These are phyloP conservation scores for Allium cepa DNA, from an alignment of 106 monocot genomes.

Conservation along the genomic window DNA sequence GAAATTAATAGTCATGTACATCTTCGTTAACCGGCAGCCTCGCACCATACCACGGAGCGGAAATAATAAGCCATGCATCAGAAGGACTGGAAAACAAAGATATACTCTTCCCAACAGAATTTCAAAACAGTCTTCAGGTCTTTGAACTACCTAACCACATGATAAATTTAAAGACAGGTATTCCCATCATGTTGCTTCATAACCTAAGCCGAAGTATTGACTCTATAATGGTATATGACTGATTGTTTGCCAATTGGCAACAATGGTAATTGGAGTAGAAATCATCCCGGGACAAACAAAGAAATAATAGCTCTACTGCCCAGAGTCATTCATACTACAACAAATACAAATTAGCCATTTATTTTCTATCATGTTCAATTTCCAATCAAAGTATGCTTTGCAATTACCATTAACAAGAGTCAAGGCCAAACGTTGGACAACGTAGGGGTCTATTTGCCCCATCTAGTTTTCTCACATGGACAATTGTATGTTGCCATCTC, in stretches of 20 bases:
- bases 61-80: neutral
- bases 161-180: slow-evolving; percentile 6
- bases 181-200: slow-evolving; percentile 3
- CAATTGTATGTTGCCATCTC: too few species aligned
- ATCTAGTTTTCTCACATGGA: too few species aligned
- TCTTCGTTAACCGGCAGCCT: neutral
- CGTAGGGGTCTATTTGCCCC: too few species aligned
- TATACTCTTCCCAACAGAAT: neutral
- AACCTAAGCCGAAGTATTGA: slow-evolving; percentile 6
- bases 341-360: too few species aligned
- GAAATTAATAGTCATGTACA: neutral
- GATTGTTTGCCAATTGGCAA: slow-evolving; percentile 3
- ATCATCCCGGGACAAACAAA: neutral
- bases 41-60: neutral
- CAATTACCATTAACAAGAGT: too few species aligned
- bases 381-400: too few species aligned
- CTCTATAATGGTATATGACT: slow-evolving; percentile 16
- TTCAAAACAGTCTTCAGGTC: neutral
- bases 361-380: too few species aligned
- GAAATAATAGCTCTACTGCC: slow-evolving; percentile 3
- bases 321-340: neutral
- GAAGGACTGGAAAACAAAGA: neutral
- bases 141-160: neutral
- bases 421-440: too few species aligned
- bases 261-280: slow-evolving; percentile 3